Conservation (phyloP, 75 land plant species). For the Selaginella moellendorffii region DNA sequence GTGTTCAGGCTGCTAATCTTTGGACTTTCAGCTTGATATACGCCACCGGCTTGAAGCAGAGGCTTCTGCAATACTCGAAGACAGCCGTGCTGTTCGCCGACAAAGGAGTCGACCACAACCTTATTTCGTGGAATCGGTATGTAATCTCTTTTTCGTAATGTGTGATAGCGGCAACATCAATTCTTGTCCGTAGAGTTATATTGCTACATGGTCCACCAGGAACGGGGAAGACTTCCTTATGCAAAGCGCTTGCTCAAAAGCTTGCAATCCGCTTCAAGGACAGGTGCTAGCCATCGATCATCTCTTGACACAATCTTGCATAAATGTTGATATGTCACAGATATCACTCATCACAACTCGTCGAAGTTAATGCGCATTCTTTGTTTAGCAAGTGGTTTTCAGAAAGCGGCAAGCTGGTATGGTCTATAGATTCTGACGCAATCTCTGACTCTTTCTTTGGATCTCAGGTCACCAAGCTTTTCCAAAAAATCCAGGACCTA, state of each 20-base stretch:
- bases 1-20: not conserved
- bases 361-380: slow-evolving; percentile 96
- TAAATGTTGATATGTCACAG: slow-evolving; percentile 35
- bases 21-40: slow-evolving; percentile 52
- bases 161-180: not conserved
- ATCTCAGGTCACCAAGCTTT: slow-evolving; percentile 72
- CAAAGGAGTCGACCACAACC: slow-evolving; percentile 61
- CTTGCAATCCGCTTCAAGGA: slow-evolving; percentile 59
- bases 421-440: not conserved
- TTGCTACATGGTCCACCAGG: slow-evolving; percentile 96
- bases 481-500: slow-evolving; percentile 80
- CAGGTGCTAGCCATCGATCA: slow-evolving; percentile 42
- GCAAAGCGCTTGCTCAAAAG: slow-evolving; percentile 88
- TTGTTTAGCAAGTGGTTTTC: slow-evolving; percentile 99
- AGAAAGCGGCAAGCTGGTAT: slow-evolving; percentile 94
- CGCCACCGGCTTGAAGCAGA: slow-evolving; percentile 69
- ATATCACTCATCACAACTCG: slow-evolving; percentile 53
- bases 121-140: slow-evolving; percentile 89
- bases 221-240: slow-evolving; percentile 89
- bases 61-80: slow-evolving; percentile 73
- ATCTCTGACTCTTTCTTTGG: not conserved
- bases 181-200: slow-evolving; percentile 38
- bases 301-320: too few species aligned
- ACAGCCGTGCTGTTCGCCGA: slow-evolving; percentile 84
- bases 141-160: not conserved